These are phyloP conservation scores for Emiliania huxleyi DNA, from an alignment of 78 protist species.

Conservation along the genomic window DNA sequence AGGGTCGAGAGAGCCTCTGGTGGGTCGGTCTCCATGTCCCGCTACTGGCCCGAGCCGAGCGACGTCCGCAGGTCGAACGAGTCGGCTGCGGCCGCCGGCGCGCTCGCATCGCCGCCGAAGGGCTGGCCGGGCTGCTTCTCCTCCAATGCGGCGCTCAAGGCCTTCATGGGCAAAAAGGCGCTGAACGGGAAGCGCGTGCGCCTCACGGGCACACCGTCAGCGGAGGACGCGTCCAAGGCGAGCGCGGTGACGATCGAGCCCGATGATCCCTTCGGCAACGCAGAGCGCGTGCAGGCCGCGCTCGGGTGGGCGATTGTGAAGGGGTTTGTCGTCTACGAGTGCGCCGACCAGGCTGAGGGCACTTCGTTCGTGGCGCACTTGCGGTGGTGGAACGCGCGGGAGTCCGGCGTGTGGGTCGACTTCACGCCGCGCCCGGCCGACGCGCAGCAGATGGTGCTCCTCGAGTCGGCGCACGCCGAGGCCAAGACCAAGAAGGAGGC, in stretches of 20 bases:
- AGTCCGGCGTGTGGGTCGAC: slow-evolving; percentile 15
- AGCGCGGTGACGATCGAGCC: not conserved
- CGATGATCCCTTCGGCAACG: not conserved
- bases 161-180: not conserved
- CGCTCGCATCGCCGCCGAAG: not conserved
- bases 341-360: not conserved
- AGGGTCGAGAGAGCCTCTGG: too few relatives aligned
- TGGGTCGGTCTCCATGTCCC: too few relatives aligned
- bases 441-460: not conserved
- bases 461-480: not conserved
- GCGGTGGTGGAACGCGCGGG: not conserved
- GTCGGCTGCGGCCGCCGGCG: not conserved
- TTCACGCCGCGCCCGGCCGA: not conserved
- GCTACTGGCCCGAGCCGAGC: not conserved
- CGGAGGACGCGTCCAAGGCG: not conserved
- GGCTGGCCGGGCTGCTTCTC: not conserved
- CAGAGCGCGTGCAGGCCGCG: not conserved
- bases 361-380: not conserved
- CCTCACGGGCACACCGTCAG: not conserved
- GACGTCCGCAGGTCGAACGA: not conserved
- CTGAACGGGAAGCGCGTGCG: not conserved
- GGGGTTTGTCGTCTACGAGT: not conserved
- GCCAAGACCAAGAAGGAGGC: not conserved
- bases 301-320: not conserved
- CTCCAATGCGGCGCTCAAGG: not conserved